These are phyloP conservation scores for Tylopilus intermedius DNA, from an alignment of 768 basidiomycete genomes.

Conservation along the genomic window DNA sequence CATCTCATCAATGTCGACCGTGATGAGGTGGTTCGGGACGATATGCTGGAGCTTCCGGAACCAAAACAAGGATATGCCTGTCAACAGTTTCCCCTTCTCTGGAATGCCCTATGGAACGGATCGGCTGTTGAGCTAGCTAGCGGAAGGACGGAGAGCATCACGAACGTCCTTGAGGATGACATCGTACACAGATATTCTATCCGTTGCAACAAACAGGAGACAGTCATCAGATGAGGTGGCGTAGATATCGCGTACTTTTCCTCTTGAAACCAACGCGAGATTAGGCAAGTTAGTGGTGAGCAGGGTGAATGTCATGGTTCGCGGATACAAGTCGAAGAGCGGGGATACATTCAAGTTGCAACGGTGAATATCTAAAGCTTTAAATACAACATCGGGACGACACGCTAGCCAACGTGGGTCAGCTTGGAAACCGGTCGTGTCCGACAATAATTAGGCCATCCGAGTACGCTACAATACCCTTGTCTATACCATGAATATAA, in stretches of 20 bases:
- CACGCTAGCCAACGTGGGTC: conserved; percentile 1
- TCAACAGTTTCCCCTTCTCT: conserved; percentile 86
- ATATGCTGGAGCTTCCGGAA: conserved; percentile 76
- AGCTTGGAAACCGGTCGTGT: conserved; percentile 1
- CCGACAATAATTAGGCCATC: conserved; percentile 4
- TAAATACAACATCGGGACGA: conserved; percentile 13
- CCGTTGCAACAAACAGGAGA: conserved; percentile 90
- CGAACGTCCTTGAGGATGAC: conserved; percentile 89
- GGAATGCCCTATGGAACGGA: conserved; percentile 72
- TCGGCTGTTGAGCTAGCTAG: background rate
- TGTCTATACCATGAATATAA: conserved; percentile 3
- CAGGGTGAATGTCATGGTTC: conserved; percentile 34
- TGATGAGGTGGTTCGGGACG: conserved; percentile 87
- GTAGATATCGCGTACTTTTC: conserved; percentile 98
- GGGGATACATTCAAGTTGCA: background rate
- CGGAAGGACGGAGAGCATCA: conserved; percentile 12
- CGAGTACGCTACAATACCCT: conserved; percentile 21
- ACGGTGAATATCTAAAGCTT: conserved; percentile 1
- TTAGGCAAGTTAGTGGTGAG: conserved; percentile 54
- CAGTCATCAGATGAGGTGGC: conserved; percentile 60
- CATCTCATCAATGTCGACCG: conserved; percentile 73
- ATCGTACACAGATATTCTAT: conserved; percentile 96
- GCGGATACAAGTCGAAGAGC: background rate
- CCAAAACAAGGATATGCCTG: conserved; percentile 92
- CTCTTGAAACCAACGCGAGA: conserved; percentile 72